Percentiles rank a stretch among this genome's conserved stretches.
Evolutionary conservation across 2,329 filamentous ascomycete species (phyloP).

Genomic region (Verticillium nonalfalfae): DNA sequence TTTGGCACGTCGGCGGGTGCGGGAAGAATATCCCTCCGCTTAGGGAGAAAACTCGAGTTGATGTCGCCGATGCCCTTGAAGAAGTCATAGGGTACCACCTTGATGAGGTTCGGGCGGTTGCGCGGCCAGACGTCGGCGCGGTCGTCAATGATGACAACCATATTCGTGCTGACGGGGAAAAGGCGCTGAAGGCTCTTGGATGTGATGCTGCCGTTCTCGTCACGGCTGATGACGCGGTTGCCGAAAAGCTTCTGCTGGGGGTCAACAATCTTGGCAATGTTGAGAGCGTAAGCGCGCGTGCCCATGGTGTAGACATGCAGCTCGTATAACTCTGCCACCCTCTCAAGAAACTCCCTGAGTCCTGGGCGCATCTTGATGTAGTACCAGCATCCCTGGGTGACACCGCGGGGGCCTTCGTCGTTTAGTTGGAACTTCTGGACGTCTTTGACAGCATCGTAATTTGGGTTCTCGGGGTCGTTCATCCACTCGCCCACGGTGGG

Average conservation of each 20-base stretch:
- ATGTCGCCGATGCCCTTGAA: slow-evolving; percentile 98
- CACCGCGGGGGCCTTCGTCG: slow-evolving; percentile 72
- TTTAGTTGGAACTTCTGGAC: slow-evolving; percentile 83
- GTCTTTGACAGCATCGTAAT: slow-evolving; percentile 84
- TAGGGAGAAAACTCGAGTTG: slow-evolving; percentile 94
- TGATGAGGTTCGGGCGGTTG: slow-evolving; percentile 89
- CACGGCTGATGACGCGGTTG: slow-evolving; percentile 89
- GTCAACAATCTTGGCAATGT: slow-evolving; percentile 89
- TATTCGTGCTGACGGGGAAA: slow-evolving; percentile 95
- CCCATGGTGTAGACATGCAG: slow-evolving; percentile 99
- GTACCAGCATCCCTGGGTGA: slow-evolving; percentile 73
- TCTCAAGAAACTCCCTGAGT: slow-evolving; percentile 70
- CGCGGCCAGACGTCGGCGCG: slow-evolving; percentile 90
- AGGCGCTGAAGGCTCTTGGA: slow-evolving; percentile 85
- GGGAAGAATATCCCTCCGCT: slow-evolving; percentile 52
- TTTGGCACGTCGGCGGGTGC: slow-evolving; percentile 6
- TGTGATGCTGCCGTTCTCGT: slow-evolving; percentile 91
- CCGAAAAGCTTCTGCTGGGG: slow-evolving; percentile 85
- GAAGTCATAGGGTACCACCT: slow-evolving; percentile 93
- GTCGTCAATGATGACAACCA: slow-evolving; percentile 99
- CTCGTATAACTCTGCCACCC: slow-evolving; percentile 78
- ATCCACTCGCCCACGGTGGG: slow-evolving; percentile 96
- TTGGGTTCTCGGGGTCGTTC: slow-evolving; percentile 79
- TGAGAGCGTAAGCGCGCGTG: slow-evolving; percentile 88
- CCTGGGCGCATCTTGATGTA: slow-evolving; percentile 97